phyloP scores from a whole-genome alignment of 352 stramenopile genomes.

The Globisporangium carolinianum region DNA sequence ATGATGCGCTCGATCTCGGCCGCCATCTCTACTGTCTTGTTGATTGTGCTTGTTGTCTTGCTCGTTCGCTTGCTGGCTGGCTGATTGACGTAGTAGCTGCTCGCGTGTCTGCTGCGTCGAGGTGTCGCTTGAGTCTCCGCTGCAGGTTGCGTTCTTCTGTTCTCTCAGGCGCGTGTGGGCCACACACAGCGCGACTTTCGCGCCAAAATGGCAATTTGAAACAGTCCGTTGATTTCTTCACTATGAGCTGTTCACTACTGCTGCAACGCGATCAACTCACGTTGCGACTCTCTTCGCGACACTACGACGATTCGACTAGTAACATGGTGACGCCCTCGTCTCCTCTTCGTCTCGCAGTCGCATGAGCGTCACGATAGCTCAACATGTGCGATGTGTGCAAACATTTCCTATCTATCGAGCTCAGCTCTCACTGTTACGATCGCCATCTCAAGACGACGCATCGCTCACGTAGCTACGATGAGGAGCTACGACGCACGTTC shows the following conservation, averaged over 20 bases:
- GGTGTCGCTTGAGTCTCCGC: neutral
- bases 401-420: too few relatives aligned
- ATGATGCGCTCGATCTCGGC: slow-evolving; percentile 76
- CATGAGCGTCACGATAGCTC: too few relatives aligned
- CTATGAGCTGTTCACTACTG: neutral
- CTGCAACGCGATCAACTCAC: too few relatives aligned
- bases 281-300: too few relatives aligned
- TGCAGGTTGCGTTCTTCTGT: neutral
- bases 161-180: neutral
- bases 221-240: neutral
- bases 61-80: neutral
- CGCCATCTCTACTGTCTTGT: slow-evolving; percentile 24
- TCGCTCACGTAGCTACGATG: too few relatives aligned
- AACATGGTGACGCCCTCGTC: too few relatives aligned
- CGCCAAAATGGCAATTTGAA: neutral
- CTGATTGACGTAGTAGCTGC: neutral
- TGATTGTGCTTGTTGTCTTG: neutral
- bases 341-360: too few relatives aligned
- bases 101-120: neutral
- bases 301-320: too few relatives aligned
- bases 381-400: too few relatives aligned
- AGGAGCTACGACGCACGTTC: too few relatives aligned
- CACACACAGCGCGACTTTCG: neutral
- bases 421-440: too few relatives aligned
- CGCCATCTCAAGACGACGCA: too few relatives aligned